Base-by-base conservation (phyloP, 1,284 basidiomycete species). In the Ustilago curta region DNA sequence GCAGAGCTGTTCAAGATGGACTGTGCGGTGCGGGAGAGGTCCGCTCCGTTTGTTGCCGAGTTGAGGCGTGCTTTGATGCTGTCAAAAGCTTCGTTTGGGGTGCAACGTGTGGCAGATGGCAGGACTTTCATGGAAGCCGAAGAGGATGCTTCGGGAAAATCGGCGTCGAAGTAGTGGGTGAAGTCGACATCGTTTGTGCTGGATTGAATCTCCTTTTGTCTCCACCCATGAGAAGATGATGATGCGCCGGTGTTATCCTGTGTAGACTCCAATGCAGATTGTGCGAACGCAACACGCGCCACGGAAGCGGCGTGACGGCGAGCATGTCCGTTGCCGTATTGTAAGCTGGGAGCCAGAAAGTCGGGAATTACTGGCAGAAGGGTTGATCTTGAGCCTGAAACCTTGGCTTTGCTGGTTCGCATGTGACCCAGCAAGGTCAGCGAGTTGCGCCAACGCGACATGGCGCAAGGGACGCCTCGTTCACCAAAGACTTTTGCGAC, bases 341-440 rank as follows among this genome's bases (percentile, higher is more conserved):
- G 8, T 18, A 63, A 45, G 25, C 55, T 47, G 12, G 68, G 68
- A 27, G 58, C 68, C 12, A 70, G 48, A 9, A 70, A 70, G 45
- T 70, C 68, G 11, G 50, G 61, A 1, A 64, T 14, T 14, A 25
- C 25, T 8, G 54, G 19, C 0, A 27, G 12, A 4, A 21, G 40
- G 9, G 23, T 11, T 19, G 52, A 23, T 14, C 18, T 40, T 2
- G 59, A 32, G 0, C 21, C 39, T 14, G 16, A 18, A 0, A 19
- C 9, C 4, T 49, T 52, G 25, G 37, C 2, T 23, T 50, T 44
- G n/a, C 31, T 39, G 16, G 52, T 25, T 1, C 12, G 27, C 0
- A 48, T 23, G 39, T 45, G 57, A 4, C 54, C 44, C 6, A 70
- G 48, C 31, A 35, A 12, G 19, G 53, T 39, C 21, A 65, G 40